Evolutionary conservation across 1,284 basidiomycete genomes (phyloP).

Genomic region (Cystobasidium slooffiae): DNA sequence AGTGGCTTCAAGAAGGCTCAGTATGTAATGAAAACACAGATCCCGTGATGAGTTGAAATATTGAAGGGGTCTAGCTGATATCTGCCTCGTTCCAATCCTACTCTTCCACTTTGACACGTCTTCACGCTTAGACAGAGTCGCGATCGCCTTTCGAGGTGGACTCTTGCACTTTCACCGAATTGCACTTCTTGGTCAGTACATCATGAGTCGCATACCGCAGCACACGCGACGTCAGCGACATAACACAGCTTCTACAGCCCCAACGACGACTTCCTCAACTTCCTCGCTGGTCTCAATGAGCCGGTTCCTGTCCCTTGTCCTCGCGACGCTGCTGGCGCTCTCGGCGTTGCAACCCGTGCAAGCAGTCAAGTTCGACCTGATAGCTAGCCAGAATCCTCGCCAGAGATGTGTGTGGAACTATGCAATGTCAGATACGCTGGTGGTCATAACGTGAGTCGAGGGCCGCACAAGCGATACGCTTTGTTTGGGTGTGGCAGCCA

Average conservation of each 20-base stretch:
- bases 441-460: constrained; percentile 76
- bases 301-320: not conserved
- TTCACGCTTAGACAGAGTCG: not conserved
- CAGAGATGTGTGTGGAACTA: constrained; percentile 91
- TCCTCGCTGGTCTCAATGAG: not conserved
- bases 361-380: constrained; percentile 83
- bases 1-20: no score
- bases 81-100: no score
- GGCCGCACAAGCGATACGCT: no score
- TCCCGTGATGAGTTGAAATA: no score
- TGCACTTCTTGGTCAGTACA: not conserved
- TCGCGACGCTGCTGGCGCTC: constrained; percentile 26
- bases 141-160: not conserved
- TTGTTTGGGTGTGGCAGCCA: no score
- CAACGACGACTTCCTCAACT: not conserved
- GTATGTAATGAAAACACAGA: no score
- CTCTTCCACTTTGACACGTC: constrained; percentile 4
- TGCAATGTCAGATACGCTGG: constrained; percentile 80
- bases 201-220: constrained; percentile 11
- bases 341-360: constrained; percentile 14
- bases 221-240: constrained; percentile 6
- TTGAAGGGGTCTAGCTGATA: no score
- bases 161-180: not conserved
- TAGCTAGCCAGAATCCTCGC: constrained; percentile 69
- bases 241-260: not conserved